Base-by-base conservation (phyloP, 192 early-diverging fungal species). In the Tieghemiomyces parasiticus region DNA sequence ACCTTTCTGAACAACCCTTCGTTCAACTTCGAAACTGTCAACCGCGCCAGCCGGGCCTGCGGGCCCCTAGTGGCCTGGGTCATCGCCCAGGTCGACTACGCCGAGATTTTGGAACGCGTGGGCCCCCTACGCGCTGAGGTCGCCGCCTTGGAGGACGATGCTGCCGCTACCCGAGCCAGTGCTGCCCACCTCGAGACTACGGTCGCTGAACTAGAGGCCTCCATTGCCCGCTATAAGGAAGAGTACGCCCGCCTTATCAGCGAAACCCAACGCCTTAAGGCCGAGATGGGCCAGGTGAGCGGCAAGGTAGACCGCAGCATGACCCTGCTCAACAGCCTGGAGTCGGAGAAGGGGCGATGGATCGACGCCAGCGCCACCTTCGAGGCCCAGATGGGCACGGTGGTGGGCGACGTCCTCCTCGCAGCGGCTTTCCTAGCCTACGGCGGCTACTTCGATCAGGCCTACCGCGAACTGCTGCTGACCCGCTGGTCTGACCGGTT, bases 61-160 rank as follows among this genome's bases (percentile, higher is more conserved):
- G 97, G 97, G 9, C 97, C 97, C 28, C 72, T 99, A 33, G 91
- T 92, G 26, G 84, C 94, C 71, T 99, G 97, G 97, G 97, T 91
- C 0, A 82, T 87, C 60, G 97, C 97, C 30, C 97, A 98, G 75
- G 92, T 97, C 16, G 82, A 80, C 49, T 99, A 83, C 61, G 80
- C 89, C 16, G 83, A 88, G 53, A 99, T 99, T 56, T 66, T 99
- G 58, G 92, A 97, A 69, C 78, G 82, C 49, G 86, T 99, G 35
- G 97, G 91, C 20, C 97, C 97, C 24, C 78, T 99, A 59, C 91
- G 97, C 63, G 67, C 81, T 12, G 97, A 99, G 77, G 91, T 99
- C 12, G 65, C 78, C 50, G 69, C 85, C 56, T 76, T 99, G 44
- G 88, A 97, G 74, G 53, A 46, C 28, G 78, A 78, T 51, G 93